Base-by-base conservation (phyloP, 805 yeast genomes). In the Yamadazyma ubonensis region DNA sequence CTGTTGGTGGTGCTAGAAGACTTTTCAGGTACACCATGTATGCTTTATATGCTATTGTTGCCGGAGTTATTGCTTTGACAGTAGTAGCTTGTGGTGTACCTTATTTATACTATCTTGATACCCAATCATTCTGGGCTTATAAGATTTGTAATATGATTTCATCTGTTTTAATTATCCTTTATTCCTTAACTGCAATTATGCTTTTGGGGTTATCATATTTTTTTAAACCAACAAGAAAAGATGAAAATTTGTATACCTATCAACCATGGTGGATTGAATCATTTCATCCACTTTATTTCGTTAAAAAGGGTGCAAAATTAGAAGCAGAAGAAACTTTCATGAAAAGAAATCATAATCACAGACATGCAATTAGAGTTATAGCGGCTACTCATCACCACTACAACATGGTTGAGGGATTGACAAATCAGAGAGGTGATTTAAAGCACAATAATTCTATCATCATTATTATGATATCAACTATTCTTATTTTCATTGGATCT, bases 221-320 rank as follows among this genome's bases (percentile, higher is more conserved):
- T 29, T 62, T 80, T 50, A 73, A 74, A 44, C 79, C 87, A 15
- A 76, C 85, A 5, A 43, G 63, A 23, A 63, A 60, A 27, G 78
- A 78, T 44, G 71, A 70, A 45, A 56, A 63, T 29, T 67, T 81
- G 27, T 71, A 75, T 50, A 78, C 79, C 46, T 83, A 78, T 56
- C 86, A 79, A 55, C 87, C 95, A 26, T 81, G 82, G 75, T 85
- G 93, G 93, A 79, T 85, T 52, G 79, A 80, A 56, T 71, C 78
- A 4, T 82, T 83, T 49, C 53, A 63, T 17, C 71, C 81, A 12
- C 61, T 67, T 36, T 85, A 84, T 59, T 84, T 70, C 60, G 82
- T 81, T 10, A 67, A 70, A 45, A 72, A 70, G 42, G 70, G 70
- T 37, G 78, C 86, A 1, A 60, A 67, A 6, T 58, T 57, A 29